Percentiles rank a stretch among this genome's conserved stretches.
These are phyloP conservation scores for Persicaria maculosa DNA, from an alignment of 148 eudicot genomes.

Conservation along the genomic window DNA sequence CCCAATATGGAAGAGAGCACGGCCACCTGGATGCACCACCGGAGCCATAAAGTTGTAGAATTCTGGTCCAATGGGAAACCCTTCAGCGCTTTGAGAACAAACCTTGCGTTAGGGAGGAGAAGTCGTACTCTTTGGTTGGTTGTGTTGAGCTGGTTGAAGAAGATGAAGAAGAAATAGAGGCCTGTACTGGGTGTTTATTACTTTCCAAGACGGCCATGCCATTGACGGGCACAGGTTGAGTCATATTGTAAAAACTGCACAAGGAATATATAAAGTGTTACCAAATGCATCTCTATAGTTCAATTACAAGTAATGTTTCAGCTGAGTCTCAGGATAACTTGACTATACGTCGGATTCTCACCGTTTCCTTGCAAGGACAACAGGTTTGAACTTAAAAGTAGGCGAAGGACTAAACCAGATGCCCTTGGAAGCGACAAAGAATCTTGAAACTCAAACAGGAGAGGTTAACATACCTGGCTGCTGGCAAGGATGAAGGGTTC, in stretches of 20 bases:
- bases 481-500: constrained; percentile 41
- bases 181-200: constrained; percentile 29
- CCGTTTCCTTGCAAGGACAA: background rate
- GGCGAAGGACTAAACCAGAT: background rate
- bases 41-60: background rate
- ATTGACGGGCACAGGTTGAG: constrained; percentile 47
- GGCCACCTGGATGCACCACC: background rate
- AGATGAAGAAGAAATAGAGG: constrained; percentile 16
- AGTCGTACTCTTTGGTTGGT: constrained; percentile 61
- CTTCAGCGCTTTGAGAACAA: constrained; percentile 63
- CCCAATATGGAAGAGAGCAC: background rate
- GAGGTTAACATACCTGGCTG: constrained; percentile 29
- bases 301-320: background rate
- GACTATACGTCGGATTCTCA: background rate
- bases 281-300: background rate
- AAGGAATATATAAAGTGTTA: background rate
- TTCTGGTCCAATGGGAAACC: background rate
- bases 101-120: constrained; percentile 90
- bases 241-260: constrained; percentile 51
- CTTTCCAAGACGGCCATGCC: constrained; percentile 41
- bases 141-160: constrained; percentile 39
- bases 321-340: background rate
- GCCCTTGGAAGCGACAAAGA: background rate
- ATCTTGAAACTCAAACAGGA: constrained; percentile 4
- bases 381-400: background rate